Evolutionary conservation across 371 early-diverging fungal species (phyloP).

Genomic region (Entomophthora muscae): DNA sequence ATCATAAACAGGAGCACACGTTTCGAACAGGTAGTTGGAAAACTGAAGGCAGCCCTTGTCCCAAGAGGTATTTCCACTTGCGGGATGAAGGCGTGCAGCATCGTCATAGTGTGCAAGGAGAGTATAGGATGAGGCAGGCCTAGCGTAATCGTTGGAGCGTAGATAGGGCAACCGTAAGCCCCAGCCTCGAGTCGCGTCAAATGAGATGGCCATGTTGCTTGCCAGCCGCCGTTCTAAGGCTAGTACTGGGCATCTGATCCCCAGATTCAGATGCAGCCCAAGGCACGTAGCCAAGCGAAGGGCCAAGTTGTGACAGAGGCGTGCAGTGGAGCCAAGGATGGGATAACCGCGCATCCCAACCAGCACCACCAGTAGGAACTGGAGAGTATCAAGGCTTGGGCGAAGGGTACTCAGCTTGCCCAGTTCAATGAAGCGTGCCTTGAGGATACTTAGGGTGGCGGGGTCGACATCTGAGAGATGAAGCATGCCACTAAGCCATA

Average conservation of each 20-base stretch:
- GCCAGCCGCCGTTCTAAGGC: neutral
- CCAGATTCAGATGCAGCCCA: neutral
- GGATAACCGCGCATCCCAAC: neutral
- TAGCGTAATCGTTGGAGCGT: neutral
- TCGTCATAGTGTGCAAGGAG: neutral
- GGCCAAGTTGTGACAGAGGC: constrained; percentile 1
- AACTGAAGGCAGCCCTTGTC: neutral
- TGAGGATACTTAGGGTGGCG: neutral
- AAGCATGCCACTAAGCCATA: constrained; percentile 1
- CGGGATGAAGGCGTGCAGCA: neutral
- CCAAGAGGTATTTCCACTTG: neutral
- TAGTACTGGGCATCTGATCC: neutral
- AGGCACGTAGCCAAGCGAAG: neutral
- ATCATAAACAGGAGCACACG: neutral
- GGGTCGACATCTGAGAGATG: neutral
- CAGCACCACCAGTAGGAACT: constrained; percentile 2
- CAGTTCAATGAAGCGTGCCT: neutral
- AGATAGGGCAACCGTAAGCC: constrained; percentile 1
- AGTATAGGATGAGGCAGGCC: neutral
- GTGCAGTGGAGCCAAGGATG: neutral
- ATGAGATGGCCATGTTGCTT: neutral
- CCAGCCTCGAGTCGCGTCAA: constrained; percentile 6
- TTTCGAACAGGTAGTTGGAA: neutral
- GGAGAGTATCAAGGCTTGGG: neutral
- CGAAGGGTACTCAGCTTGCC: neutral